Evolutionary conservation across 371 early-diverging fungal species (phyloP).

Genomic region (Dentiscutata heterogama): DNA sequence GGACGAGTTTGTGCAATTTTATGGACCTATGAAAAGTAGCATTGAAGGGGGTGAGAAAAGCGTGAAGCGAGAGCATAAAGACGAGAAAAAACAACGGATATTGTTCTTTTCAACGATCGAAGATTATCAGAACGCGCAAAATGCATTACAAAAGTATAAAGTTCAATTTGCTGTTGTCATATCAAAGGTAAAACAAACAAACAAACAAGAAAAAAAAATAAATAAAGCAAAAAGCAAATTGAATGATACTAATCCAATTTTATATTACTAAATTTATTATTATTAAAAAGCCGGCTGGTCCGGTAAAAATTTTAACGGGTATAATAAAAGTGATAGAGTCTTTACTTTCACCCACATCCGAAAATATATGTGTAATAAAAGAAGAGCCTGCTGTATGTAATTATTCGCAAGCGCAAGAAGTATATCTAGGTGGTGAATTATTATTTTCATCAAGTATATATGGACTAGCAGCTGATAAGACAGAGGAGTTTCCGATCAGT

Average conservation of each 20-base stretch:
- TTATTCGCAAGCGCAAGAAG: neutral
- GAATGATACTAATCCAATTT: no score
- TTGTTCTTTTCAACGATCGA: neutral
- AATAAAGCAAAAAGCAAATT: no score
- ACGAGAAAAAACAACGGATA: neutral
- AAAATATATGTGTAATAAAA: neutral
- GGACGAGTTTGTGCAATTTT: neutral
- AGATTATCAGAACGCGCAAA: neutral
- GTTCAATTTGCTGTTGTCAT: neutral
- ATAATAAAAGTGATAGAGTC: neutral
- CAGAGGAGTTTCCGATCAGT: neutral
- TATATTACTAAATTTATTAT: no score
- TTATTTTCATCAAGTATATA: neutral
- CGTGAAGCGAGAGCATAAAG: neutral
- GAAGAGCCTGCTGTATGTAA: neutral
- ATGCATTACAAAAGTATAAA: neutral
- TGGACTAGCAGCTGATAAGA: neutral
- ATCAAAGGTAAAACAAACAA: neutral
- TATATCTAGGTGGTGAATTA: neutral
- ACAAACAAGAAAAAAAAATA: no score
- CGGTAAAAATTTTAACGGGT: constrained; percentile 3
- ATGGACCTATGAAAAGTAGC: neutral
- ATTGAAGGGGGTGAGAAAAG: neutral
- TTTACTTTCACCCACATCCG: neutral
- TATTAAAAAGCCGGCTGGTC: neutral